Percentiles rank a stretch among this genome's conserved stretches.
Conservation (phyloP, 2,329 filamentous ascomycete species). For the Fusarium odoratissimum region DNA sequence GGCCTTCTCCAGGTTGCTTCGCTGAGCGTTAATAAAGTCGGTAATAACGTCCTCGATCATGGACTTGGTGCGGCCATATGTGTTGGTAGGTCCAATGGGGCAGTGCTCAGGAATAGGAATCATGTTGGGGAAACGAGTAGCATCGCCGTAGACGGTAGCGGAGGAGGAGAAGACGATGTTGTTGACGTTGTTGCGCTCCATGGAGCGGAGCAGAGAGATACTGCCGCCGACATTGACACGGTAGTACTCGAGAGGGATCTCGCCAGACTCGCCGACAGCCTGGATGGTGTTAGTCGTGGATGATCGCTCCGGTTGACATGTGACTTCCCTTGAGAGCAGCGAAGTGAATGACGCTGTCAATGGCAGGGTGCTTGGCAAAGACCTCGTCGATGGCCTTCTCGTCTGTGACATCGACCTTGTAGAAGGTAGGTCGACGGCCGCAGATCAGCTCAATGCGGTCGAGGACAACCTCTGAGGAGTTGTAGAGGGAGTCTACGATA, state of each 20-base stretch:
- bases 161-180: conserved; percentile 99
- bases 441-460: conserved; percentile 95
- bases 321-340: conserved; percentile 87
- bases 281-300: conserved; percentile 51
- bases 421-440: conserved; percentile 87
- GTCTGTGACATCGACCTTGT: conserved; percentile 89
- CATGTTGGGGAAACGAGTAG: conserved; percentile 96
- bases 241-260: conserved; percentile 98
- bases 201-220: conserved; percentile 84
- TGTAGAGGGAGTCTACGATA: conserved; percentile 96
- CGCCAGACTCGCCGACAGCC: conserved; percentile 95
- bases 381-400: conserved; percentile 85
- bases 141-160: conserved; percentile 97
- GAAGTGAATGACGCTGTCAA: conserved; percentile 99
- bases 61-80: conserved; percentile 96
- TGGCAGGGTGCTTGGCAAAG: conserved; percentile 88
- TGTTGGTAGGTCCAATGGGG: conserved; percentile 96
- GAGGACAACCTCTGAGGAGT: conserved; percentile 90
- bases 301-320: neutral
- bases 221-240: conserved; percentile 95
- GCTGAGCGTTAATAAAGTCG: conserved; percentile 88
- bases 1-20: conserved; percentile 82
- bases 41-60: conserved; percentile 92
- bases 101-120: conserved; percentile 98
- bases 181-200: conserved; percentile 89